phyloP scores from a whole-genome alignment of 2,329 filamentous ascomycete genomes.

The Fusarium sp. region DNA sequence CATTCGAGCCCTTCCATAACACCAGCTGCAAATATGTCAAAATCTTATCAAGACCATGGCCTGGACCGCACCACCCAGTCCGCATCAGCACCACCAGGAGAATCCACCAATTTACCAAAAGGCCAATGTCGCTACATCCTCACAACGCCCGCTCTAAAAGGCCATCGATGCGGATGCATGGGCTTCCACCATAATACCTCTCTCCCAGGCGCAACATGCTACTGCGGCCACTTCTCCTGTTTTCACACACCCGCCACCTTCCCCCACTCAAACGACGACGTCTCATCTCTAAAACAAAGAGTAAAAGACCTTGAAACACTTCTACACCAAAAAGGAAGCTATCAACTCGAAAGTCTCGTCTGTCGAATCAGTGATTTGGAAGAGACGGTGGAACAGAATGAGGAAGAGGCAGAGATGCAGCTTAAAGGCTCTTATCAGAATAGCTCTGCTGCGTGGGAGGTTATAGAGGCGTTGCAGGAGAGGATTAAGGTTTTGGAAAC shows the following conservation, averaged over 20 bases:
- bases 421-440: constrained; percentile 20
- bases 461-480: constrained; percentile 10
- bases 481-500: constrained; percentile 11
- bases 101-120: constrained; percentile 8
- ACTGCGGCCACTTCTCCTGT: constrained; percentile 23
- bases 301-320: not conserved
- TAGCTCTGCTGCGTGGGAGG: constrained; percentile 16
- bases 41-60: not conserved
- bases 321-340: constrained; percentile 1
- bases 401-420: not conserved
- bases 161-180: constrained; percentile 23
- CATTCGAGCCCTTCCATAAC: too few relatives aligned
- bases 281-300: not conserved
- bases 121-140: constrained; percentile 27
- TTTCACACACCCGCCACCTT: constrained; percentile 13
- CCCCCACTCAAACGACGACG: constrained; percentile 1
- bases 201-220: constrained; percentile 13
- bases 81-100: constrained; percentile 21
- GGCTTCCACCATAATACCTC: constrained; percentile 22
- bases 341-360: constrained; percentile 5
- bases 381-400: constrained; percentile 5
- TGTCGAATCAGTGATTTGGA: constrained; percentile 7
- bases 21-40: not conserved
- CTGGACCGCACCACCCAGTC: constrained; percentile 17
- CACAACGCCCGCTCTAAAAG: constrained; percentile 19